Conservation (phyloP, 345 rosid genomes). For the Melaleuca quinquenervia region DNA sequence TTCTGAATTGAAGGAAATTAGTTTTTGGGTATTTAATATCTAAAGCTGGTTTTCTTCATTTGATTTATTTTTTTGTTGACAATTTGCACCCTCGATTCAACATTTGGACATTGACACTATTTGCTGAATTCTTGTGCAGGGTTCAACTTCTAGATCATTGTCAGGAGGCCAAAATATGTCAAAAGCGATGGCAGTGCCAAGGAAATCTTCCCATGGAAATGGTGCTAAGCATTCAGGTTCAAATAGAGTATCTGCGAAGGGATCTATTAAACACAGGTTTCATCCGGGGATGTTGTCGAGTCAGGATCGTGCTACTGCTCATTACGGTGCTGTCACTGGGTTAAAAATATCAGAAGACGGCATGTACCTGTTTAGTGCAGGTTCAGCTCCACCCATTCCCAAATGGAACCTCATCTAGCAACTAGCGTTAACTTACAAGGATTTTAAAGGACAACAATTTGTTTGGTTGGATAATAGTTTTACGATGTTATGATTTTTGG, state of each 20-base stretch:
- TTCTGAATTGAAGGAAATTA: neutral
- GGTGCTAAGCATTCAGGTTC: slow-evolving; percentile 39
- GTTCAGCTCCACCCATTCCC: slow-evolving; percentile 18
- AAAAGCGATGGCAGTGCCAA: slow-evolving; percentile 30
- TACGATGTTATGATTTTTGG: neutral
- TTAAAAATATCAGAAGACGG: slow-evolving; percentile 75
- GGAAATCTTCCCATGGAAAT: slow-evolving; percentile 41
- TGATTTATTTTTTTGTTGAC: neutral
- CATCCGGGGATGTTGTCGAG: slow-evolving; percentile 84
- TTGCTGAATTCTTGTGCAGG: slow-evolving; percentile 18
- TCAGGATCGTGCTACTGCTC: slow-evolving; percentile 86
- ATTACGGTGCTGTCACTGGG: slow-evolving; percentile 88
- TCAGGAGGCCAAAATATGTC: slow-evolving; percentile 23
- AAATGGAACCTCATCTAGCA: neutral
- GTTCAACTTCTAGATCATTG: slow-evolving; percentile 29
- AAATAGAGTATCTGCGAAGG: slow-evolving; percentile 40
- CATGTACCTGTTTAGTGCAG: slow-evolving; percentile 95
- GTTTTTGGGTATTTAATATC: neutral
- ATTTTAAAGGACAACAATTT: neutral
- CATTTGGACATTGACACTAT: neutral
- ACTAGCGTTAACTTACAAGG: neutral
- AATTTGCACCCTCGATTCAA: neutral
- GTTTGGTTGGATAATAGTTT: neutral
- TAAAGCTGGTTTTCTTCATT: neutral
- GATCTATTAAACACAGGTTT: slow-evolving; percentile 48